Base-by-base conservation (phyloP, 1,139 yeast genomes). In the Pichia sp. region DNA sequence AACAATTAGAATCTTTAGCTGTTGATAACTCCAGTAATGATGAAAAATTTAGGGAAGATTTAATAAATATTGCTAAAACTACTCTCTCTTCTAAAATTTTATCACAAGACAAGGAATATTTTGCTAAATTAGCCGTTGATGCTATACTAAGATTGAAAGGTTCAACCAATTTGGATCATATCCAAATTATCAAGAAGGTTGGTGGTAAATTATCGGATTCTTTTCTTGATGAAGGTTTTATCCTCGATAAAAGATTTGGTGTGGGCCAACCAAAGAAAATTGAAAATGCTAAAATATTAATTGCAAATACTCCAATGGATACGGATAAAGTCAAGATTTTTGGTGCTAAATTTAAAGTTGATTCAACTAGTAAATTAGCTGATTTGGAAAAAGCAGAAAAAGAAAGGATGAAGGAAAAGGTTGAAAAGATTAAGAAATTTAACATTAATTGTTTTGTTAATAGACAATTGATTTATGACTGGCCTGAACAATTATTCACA, bases 331-430 rank as follows among this genome's bases (percentile, higher is more conserved):
- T 91, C 46, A 91, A 91, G 65, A 80, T 91, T 42, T 91, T 91
- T 64, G 99, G 99, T 45, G 97, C 99, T 43, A 89, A 93, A 63
- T 89, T 91, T 68, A 86, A 88, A 64, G 98, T 91, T 38, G 96
- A 91, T 62, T 81, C 96, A 25, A 91, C 98, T 11, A 76, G 91
- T 44, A 91, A 91, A 63, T 74, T 93, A 53, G 98, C 98, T 5
- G 96, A 91, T 52, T 73, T 91, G 54, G 98, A 91, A 65, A 83
- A 85, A 61, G 97, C 98, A 11, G 98, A 93, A 68, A 84, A 82
- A 65, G 80, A 79, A 44, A 91, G 89, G 68, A 91, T 91, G 98
- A 85, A 79, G 65, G 70, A 65, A 43, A 93, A 91, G 66, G 89
- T 91, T 48, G 91, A 82, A 43, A 88, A 87, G 63, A 91, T 91